Evolutionary conservation across 2,329 filamentous ascomycete genomes (phyloP), one percentile per base, ranked within the genome.

Genomic region (Pseudopithomyces chartarum): DNA sequence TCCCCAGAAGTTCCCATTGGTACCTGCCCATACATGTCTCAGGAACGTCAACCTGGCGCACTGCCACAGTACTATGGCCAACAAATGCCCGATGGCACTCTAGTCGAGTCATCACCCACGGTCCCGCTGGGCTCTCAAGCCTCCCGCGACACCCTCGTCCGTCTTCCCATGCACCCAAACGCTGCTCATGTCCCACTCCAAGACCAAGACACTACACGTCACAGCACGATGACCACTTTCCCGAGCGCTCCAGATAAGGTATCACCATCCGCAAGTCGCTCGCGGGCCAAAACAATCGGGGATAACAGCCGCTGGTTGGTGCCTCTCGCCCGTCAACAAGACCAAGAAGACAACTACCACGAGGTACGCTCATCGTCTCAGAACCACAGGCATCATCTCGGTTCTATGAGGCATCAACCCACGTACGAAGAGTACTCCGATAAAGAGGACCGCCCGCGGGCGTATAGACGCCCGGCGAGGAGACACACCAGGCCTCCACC

Each of bases 11-110:
- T 52, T 38, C 55, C 32, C 23, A 19, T 40, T 20, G 47, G 22
- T 10, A 33, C 50, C 26, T 19, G 47, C 20, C 46, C 44, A 55
- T 40, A 62, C 58, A 71, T 71, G 69, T 65, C 69, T 55, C 48
- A 60, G 17, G 56, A 50, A 34, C 26, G 26, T 29, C 57, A 50
- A 12, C 23, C 36, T 6, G 46, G 56, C 11, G 29, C 65, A 11
- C 56, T 71, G 20, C 69, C 69, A 22, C 60, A 64, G 12, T 73
- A 63, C 52, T 69, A 74, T 47, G 69, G 69, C 5, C 66, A 73
- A 45, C 61, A 60, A 38, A 62, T 71, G 52, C 57, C 65, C 48
- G 67, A 73, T 55, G 69, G 66, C 10, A 66, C 69, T 11, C 57
- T 68, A 52, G 61, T 71, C 50, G 67, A 71, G 47, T 66, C 64